Conservation (phyloP, 345 rosid species). For the Brassica cretica region DNA sequence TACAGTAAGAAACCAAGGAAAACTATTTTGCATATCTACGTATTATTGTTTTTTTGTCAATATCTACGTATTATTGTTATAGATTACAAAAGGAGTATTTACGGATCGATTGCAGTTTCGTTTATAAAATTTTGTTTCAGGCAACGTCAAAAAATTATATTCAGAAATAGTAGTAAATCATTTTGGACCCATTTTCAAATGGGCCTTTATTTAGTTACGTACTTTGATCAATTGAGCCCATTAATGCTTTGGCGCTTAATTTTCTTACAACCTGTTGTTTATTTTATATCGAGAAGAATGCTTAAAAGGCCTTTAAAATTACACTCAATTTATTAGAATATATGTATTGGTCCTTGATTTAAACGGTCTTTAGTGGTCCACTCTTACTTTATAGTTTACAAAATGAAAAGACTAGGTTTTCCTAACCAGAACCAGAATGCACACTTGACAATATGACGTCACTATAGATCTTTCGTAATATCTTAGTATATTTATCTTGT, state of each 20-base stretch:
- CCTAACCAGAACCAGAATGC: background rate
- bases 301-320: background rate
- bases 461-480: background rate
- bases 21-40: background rate
- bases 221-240: background rate
- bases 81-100: background rate
- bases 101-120: background rate
- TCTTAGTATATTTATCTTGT: background rate
- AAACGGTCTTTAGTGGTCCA: background rate
- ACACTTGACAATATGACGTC: background rate
- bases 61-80: background rate
- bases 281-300: background rate
- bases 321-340: background rate
- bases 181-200: background rate
- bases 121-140: background rate
- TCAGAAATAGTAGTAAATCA: background rate
- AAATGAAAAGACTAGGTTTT: background rate
- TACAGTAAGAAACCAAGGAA: background rate
- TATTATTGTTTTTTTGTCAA: background rate
- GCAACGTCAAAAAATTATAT: background rate
- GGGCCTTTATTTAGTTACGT: background rate
- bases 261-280: background rate
- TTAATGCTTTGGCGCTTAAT: background rate
- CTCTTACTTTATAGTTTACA: background rate
- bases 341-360: background rate